phyloP scores from a whole-genome alignment of 2,329 filamentous ascomycete species.

The Colletotrichum sp. region DNA sequence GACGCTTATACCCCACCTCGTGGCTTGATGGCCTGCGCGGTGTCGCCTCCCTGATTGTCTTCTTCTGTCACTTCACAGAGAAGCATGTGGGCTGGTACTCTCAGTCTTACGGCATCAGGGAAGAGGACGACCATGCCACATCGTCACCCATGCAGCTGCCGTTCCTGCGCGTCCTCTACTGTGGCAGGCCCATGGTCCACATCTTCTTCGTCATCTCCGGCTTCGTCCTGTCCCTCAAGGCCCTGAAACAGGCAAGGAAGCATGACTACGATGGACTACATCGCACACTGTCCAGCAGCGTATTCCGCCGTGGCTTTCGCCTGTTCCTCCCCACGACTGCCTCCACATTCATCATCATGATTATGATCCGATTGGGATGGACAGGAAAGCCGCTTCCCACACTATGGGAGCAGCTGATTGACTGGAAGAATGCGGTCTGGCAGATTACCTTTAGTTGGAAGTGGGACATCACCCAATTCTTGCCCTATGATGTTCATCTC shows the following conservation, averaged over 20 bases:
- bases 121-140: conserved; percentile 31
- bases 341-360: conserved; percentile 44
- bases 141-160: conserved; percentile 47
- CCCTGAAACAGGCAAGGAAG: conserved; percentile 44
- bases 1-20: conserved; percentile 43
- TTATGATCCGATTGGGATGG: conserved; percentile 35
- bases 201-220: conserved; percentile 59
- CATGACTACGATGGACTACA: conserved; percentile 41
- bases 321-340: conserved; percentile 50
- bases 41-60: conserved; percentile 52
- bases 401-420: conserved; percentile 27
- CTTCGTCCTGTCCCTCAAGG: conserved; percentile 50
- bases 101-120: conserved; percentile 37
- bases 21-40: conserved; percentile 57
- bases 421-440: conserved; percentile 31
- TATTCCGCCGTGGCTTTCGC: conserved; percentile 51
- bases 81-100: conserved; percentile 38
- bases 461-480: conserved; percentile 30
- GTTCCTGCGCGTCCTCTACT: conserved; percentile 46
- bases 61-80: conserved; percentile 52
- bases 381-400: conserved; percentile 30
- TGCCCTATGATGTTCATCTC: conserved; percentile 46
- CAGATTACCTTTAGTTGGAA: conserved; percentile 30
- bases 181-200: conserved; percentile 53
- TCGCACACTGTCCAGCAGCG: conserved; percentile 47